phyloP scores from a whole-genome alignment of 2,329 filamentous ascomycete species.

The Paracoccidioides brasiliensis region DNA sequence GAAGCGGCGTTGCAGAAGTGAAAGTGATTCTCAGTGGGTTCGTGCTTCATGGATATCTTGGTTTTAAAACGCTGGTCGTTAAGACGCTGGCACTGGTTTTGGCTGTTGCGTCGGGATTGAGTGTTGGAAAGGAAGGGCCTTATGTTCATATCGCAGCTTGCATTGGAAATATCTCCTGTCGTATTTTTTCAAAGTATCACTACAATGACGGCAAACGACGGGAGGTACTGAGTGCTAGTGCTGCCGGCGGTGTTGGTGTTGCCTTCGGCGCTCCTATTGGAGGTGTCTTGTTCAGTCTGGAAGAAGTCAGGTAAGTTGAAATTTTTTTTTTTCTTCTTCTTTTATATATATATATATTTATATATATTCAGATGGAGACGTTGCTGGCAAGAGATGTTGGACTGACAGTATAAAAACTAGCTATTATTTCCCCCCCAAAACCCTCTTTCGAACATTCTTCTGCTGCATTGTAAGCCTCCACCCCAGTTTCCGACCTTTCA shows the following conservation, averaged over 20 bases:
- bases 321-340: background rate
- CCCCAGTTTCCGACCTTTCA: background rate
- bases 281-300: conserved; percentile 84
- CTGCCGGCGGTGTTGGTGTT: conserved; percentile 82
- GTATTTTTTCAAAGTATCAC: conserved; percentile 89
- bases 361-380: background rate
- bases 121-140: conserved; percentile 85
- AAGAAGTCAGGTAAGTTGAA: conserved; percentile 56
- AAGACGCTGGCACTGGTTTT: conserved; percentile 75
- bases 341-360: no score
- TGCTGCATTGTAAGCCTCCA: conserved; percentile 63
- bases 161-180: conserved; percentile 87
- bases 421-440: conserved; percentile 97
- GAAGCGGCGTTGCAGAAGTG: conserved; percentile 92
- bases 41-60: conserved; percentile 89
- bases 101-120: conserved; percentile 83
- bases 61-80: conserved; percentile 70
- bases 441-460: conserved; percentile 93
- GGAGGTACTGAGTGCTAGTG: conserved; percentile 82
- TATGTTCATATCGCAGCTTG: conserved; percentile 97
- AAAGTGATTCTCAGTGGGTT: conserved; percentile 97
- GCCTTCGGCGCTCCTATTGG: conserved; percentile 90
- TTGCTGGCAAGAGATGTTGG: conserved; percentile 1
- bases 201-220: conserved; percentile 86
- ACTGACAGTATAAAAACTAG: conserved; percentile 26